These are phyloP conservation scores for Backusella morwellensis DNA, from an alignment of 192 early-diverging fungal genomes.

Conservation along the genomic window DNA sequence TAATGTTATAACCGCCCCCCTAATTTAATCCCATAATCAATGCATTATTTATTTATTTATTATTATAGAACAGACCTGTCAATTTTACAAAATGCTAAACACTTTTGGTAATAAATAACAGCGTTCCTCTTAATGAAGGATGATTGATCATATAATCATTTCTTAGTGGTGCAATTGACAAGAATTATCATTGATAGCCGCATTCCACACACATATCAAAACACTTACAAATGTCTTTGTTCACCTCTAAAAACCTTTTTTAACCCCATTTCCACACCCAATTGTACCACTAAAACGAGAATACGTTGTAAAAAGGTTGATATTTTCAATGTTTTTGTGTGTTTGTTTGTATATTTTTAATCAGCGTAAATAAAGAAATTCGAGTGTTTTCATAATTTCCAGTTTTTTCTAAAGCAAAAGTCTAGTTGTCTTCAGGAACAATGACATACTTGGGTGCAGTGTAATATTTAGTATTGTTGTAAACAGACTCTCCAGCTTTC, in stretches of 20 bases:
- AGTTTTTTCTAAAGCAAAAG: background rate
- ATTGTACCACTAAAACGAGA: background rate
- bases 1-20: background rate
- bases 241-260: background rate
- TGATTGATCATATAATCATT: background rate
- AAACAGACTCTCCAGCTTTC: constrained; percentile 83
- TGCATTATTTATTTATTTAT: too few relatives aligned
- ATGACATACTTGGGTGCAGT: constrained; percentile 65
- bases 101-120: too few relatives aligned
- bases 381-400: background rate
- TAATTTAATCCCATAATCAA: background rate
- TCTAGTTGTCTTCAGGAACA: constrained; percentile 54
- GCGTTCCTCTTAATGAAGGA: too few relatives aligned
- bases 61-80: too few relatives aligned
- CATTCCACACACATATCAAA: background rate
- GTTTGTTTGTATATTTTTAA: background rate
- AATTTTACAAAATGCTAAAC: too few relatives aligned
- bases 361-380: constrained; percentile 3
- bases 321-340: background rate
- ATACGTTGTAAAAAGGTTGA: background rate
- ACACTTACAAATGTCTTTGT: background rate
- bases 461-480: constrained; percentile 88
- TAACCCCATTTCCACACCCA: background rate
- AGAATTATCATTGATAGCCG: background rate
- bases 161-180: background rate